Conservation (phyloP, 495 filamentous ascomycete genomes). For the Neurospora terricola region DNA sequence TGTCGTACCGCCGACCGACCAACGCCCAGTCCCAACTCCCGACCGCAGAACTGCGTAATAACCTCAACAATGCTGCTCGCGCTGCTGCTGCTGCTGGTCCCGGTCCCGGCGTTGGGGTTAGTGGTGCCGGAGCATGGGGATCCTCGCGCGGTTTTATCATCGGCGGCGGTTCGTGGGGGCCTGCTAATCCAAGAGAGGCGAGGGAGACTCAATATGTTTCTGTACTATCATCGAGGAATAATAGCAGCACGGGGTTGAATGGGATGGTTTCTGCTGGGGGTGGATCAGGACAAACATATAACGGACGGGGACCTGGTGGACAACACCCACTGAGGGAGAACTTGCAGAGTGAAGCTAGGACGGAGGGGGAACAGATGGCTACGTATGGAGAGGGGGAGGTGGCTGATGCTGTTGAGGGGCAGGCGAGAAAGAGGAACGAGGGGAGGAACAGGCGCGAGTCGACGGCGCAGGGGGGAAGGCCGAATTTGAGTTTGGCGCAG, state of each 20-base stretch:
- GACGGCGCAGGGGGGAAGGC: not conserved
- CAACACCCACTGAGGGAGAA: not conserved
- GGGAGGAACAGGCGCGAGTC: not conserved
- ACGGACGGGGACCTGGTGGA: not conserved
- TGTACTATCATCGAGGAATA: not conserved
- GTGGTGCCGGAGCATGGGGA: slow-evolving; percentile 16
- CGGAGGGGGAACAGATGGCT: slow-evolving; percentile 48
- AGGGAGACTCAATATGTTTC: slow-evolving; percentile 5
- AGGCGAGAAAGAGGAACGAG: slow-evolving; percentile 17
- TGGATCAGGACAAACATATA: not conserved
- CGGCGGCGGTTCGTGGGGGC: slow-evolving; percentile 12
- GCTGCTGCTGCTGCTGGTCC: not conserved
- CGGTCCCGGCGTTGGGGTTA: not conserved
- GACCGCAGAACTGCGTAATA: not conserved
- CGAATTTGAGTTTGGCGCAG: not conserved
- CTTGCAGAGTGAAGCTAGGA: slow-evolving; percentile 15
- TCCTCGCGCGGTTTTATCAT: slow-evolving; percentile 28
- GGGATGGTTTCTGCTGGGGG: not conserved
- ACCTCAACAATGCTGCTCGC: slow-evolving; percentile 2
- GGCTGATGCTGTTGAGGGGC: slow-evolving; percentile 35
- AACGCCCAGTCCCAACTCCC: not conserved
- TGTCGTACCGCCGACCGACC: slow-evolving; percentile 11
- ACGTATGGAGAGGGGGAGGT: slow-evolving; percentile 45
- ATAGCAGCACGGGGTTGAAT: not conserved
- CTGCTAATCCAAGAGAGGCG: slow-evolving; percentile 10